These are phyloP conservation scores for Heterobasidion irregulare DNA, from an alignment of 1,284 basidiomycete genomes.

Conservation along the genomic window DNA sequence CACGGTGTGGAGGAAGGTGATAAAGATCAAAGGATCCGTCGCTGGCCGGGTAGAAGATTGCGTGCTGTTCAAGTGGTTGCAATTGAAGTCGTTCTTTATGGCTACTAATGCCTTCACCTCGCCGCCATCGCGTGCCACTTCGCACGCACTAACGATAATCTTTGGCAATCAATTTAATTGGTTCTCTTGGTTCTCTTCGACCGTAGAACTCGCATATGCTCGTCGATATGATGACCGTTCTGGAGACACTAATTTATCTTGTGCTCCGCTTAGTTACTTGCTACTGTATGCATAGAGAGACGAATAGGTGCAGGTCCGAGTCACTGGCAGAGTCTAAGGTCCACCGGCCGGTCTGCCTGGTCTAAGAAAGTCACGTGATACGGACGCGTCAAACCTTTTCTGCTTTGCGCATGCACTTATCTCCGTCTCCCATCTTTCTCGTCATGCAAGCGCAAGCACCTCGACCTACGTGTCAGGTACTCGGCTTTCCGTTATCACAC, in stretches of 20 bases:
- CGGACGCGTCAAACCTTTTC: slow-evolving; percentile 1
- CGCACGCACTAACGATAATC: neutral
- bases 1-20: slow-evolving; percentile 9
- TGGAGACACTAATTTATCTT: too few species aligned
- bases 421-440: slow-evolving; percentile 3
- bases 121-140: slow-evolving; percentile 9
- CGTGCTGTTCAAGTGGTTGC: slow-evolving; percentile 3
- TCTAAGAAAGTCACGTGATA: neutral
- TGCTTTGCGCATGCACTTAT: neutral
- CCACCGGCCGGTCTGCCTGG: too few species aligned
- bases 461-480: slow-evolving; percentile 5
- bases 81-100: slow-evolving; percentile 2
- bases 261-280: too few species aligned
- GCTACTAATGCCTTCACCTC: neutral
- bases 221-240: too few species aligned
- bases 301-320: too few species aligned
- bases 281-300: too few species aligned
- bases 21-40: slow-evolving; percentile 10
- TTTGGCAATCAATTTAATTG: too few species aligned
- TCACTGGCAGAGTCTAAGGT: too few species aligned
- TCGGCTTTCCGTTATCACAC: neutral
- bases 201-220: too few species aligned
- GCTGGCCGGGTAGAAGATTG: neutral
- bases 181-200: too few species aligned
- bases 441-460: slow-evolving; percentile 24